phyloP scores from a whole-genome alignment of 352 stramenopile species.

The Phytophthora pistaciae region DNA sequence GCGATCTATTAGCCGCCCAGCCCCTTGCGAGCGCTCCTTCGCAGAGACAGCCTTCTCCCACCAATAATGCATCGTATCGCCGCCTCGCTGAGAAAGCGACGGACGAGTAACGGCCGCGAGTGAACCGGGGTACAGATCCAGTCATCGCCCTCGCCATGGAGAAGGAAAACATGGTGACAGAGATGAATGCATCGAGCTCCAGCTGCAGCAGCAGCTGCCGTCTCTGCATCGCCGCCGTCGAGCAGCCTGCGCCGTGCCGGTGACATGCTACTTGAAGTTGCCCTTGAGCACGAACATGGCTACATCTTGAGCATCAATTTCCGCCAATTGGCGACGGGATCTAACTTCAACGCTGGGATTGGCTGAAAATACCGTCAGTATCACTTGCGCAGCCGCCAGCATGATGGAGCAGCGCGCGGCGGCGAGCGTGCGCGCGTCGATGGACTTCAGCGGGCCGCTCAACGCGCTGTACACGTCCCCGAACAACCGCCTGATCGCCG shows the following conservation, averaged over 20 bases:
- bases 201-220: background rate
- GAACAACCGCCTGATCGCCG: constrained; percentile 84
- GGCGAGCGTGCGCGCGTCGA: constrained; percentile 79
- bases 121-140: constrained; percentile 16
- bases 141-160: background rate
- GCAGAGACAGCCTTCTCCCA: constrained; percentile 11
- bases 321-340: constrained; percentile 16
- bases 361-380: constrained; percentile 20
- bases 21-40: constrained; percentile 10
- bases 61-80: background rate
- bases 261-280: constrained; percentile 15
- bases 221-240: background rate
- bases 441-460: constrained; percentile 88
- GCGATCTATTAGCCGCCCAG: background rate
- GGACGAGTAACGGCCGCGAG: background rate
- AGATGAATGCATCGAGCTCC: background rate
- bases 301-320: constrained; percentile 8
- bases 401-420: constrained; percentile 41
- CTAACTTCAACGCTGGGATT: constrained; percentile 14
- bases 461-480: constrained; percentile 88
- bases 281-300: background rate
- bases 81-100: constrained; percentile 1
- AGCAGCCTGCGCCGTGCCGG: background rate
- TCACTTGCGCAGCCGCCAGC: background rate
- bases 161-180: background rate